These are phyloP conservation scores for Sapria himalayana DNA, from an alignment of 345 rosid species.

Conservation along the genomic window DNA sequence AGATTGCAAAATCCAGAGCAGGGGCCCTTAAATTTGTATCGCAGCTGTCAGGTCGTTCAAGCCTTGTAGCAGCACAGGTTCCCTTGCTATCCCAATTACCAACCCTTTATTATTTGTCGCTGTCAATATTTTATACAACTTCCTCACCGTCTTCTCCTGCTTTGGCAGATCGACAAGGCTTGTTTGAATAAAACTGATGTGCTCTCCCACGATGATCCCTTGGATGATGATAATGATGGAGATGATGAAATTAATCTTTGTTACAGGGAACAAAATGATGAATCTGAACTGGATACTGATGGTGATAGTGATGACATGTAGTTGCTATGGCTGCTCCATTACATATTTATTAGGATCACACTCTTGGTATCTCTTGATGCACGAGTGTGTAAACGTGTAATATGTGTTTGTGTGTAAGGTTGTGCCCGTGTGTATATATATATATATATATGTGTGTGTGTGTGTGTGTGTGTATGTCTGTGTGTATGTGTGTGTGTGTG, in stretches of 20 bases:
- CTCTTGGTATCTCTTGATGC: too few relatives aligned
- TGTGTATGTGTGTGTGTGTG: too few relatives aligned
- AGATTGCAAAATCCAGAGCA: conserved; percentile 45
- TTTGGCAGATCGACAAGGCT: conserved; percentile 49
- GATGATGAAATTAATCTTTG: conserved; percentile 37
- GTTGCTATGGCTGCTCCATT: too few relatives aligned
- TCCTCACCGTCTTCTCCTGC: not conserved
- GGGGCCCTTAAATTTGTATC: conserved; percentile 40
- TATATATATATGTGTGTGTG: too few relatives aligned
- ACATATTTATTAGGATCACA: too few relatives aligned
- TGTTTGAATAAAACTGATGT: conserved; percentile 15
- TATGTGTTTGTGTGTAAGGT: too few relatives aligned
- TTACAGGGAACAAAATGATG: conserved; percentile 44
- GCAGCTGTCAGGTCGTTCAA: conserved; percentile 66
- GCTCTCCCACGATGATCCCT: conserved; percentile 12
- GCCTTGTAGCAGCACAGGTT: conserved; percentile 72
- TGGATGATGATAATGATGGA: conserved; percentile 34
- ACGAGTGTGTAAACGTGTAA: too few relatives aligned
- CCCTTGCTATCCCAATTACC: conserved; percentile 9
- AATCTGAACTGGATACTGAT: conserved; percentile 58
- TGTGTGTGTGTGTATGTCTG: too few relatives aligned
- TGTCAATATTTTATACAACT: not conserved
- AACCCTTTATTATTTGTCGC: conserved; percentile 2
- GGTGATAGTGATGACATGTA: too few relatives aligned
- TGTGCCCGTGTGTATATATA: too few relatives aligned